Evolutionary conservation across 1,139 yeast species (phyloP).

Genomic region (Pichia sp.): DNA sequence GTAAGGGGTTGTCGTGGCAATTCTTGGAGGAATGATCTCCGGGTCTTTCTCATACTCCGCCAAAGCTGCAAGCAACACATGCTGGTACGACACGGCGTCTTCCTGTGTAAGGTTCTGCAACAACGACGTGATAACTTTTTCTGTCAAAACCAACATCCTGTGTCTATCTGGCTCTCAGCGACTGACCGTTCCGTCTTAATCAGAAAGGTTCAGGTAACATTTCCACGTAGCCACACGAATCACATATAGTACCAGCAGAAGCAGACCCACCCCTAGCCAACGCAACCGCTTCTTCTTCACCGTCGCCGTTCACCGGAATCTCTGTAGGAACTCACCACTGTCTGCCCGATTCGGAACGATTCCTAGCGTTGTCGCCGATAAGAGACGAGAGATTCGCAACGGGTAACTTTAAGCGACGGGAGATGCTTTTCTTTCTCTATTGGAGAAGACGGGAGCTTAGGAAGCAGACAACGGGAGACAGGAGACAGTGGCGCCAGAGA

Average conservation of each 20-base stretch:
- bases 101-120: conserved; percentile 5
- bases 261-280: not conserved
- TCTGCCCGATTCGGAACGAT: not conserved
- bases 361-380: not conserved
- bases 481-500: not conserved
- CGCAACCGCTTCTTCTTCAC: not conserved
- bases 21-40: conserved; percentile 36
- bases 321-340: not conserved
- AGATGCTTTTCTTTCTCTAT: not conserved
- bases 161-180: not conserved
- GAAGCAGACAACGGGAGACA: too few species aligned
- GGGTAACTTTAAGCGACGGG: not conserved
- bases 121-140: conserved; percentile 9
- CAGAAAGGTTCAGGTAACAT: too few species aligned
- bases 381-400: not conserved
- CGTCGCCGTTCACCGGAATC: not conserved
- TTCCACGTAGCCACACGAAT: too few species aligned
- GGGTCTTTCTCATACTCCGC: conserved; percentile 31
- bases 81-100: conserved; percentile 24
- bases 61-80: conserved; percentile 26
- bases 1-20: conserved; percentile 34
- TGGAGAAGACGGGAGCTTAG: not conserved
- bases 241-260: not conserved
- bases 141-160: conserved; percentile 15
- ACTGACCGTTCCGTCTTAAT: too few species aligned